A percentile compares a stretch with the other conserved stretches of the same genome.
These are phyloP conservation scores for Magnolia officinalis DNA, from an alignment of 164 flowering plant genomes.

Conservation along the genomic window DNA sequence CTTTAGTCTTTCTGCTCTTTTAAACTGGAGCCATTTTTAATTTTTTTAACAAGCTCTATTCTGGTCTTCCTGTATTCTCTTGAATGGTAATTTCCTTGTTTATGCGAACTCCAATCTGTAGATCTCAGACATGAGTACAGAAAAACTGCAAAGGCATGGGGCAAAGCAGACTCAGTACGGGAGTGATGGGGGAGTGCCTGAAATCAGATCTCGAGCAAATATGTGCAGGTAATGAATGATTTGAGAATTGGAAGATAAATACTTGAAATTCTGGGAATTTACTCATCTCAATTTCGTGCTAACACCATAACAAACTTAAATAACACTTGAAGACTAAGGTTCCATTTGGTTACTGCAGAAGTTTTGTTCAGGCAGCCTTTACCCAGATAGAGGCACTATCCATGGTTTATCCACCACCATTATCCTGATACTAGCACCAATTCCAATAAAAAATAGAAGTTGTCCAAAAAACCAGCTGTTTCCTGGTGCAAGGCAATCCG, in stretches of 20 bases:
- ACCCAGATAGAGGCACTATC: too few species aligned
- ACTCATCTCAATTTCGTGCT: too few species aligned
- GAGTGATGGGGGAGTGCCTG: not conserved
- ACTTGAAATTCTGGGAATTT: not conserved
- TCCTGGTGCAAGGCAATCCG: too few species aligned
- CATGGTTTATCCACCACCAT: too few species aligned
- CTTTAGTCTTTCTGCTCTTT: not conserved
- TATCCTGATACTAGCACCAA: too few species aligned
- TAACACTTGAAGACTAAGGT: too few species aligned
- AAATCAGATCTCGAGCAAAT: not conserved
- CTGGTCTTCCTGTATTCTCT: not conserved
- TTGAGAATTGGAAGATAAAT: not conserved
- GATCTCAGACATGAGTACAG: not conserved
- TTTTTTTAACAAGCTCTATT: not conserved
- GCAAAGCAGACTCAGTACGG: not conserved
- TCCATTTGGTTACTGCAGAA: too few species aligned
- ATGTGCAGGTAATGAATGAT: conserved; percentile 1
- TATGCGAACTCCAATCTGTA: not conserved
- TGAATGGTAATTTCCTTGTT: not conserved
- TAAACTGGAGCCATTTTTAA: not conserved
- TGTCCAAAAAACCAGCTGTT: too few species aligned
- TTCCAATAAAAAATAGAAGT: too few species aligned
- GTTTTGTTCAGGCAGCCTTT: too few species aligned
- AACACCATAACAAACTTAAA: too few species aligned
- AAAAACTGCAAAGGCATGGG: not conserved